Evolutionary conservation across 225 moss, liverwort and hornwort genomes (phyloP), one percentile per base, ranked within the genome.

Genomic region (Polytrichum commune): DNA sequence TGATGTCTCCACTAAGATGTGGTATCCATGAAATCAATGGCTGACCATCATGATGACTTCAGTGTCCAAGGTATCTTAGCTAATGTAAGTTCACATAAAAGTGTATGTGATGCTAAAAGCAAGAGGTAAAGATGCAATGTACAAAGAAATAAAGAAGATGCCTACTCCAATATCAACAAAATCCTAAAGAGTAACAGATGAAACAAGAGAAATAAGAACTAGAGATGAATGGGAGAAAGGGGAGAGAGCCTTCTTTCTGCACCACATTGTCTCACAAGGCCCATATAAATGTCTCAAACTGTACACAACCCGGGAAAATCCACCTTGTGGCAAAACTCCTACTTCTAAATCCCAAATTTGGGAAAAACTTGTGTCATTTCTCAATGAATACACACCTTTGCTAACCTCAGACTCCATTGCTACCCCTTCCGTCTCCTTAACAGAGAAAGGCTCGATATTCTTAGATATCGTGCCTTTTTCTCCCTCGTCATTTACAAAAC

Each of bases 401-500:
- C 96, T 97, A 97, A 93, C 89, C 93, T 97, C 93, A 93, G 96
- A 97, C 89, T 97, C 96, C 92, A 97, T 86, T 93, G 93, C 96
- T 97, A 97, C 89, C 92, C 90, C 96, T 86, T 97, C 96, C 88
- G 93, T 88, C 92, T 97, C 96, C 92, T 92, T 93, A 97, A 89
- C 87, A 88, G 92, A 93, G 90, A 90, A 78, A 92, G 92, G 90
- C 86, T 97, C 93, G 89, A 92, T 86, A 88, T 88, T 85, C 77
- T 97, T 97, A 97, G 89, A 83, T 85, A 92, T 86, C 90, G 84
- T 86, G 93, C 96, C 93, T 85, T 81, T 81, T 70, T 92, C 93
- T 90, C 93, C 92, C 90, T 93, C 92, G 81, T 97, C 93, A 96
- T 89, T 90, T 85, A 92, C 85, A 93, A 80, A 78, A 85, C 79